These are phyloP conservation scores for Quercus alba DNA, from an alignment of 306 rosid species.

Conservation along the genomic window DNA sequence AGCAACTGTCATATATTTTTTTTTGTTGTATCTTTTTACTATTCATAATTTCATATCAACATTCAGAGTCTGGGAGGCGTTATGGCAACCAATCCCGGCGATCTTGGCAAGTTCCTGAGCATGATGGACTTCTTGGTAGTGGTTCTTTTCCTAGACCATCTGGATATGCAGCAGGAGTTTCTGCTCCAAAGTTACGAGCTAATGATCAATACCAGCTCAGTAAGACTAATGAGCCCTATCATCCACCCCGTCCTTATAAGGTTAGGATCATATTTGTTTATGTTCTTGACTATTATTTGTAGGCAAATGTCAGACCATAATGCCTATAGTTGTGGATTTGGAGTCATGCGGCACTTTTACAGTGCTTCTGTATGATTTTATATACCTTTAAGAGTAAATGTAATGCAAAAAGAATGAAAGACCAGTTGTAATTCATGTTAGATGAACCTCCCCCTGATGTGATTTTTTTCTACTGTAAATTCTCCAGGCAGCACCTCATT, in stretches of 20 bases:
- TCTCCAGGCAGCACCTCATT: conserved; percentile 73
- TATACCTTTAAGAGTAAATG: conserved; percentile 10
- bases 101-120: conserved; percentile 88
- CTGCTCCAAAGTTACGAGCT: conserved; percentile 60
- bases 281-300: conserved; percentile 5
- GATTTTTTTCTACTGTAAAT: conserved; percentile 14
- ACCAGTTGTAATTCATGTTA: neutral
- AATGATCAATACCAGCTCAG: conserved; percentile 54
- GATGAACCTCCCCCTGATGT: neutral
- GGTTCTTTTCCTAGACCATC: conserved; percentile 93
- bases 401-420: neutral
- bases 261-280: conserved; percentile 32
- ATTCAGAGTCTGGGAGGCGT: conserved; percentile 69
- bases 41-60: conserved; percentile 26
- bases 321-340: conserved; percentile 2
- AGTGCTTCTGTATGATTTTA: conserved; percentile 6
- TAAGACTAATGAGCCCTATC: conserved; percentile 83
- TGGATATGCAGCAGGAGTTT: conserved; percentile 64
- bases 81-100: conserved; percentile 64
- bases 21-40: conserved; percentile 12
- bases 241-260: conserved; percentile 94
- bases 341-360: neutral
- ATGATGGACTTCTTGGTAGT: conserved; percentile 98
- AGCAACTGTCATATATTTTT: conserved; percentile 8
- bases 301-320: neutral